Percentiles rank a stretch among this genome's conserved stretches.
Evolutionary conservation across 1,284 basidiomycete species (phyloP).

Genomic region (Schizophyllum commune): DNA sequence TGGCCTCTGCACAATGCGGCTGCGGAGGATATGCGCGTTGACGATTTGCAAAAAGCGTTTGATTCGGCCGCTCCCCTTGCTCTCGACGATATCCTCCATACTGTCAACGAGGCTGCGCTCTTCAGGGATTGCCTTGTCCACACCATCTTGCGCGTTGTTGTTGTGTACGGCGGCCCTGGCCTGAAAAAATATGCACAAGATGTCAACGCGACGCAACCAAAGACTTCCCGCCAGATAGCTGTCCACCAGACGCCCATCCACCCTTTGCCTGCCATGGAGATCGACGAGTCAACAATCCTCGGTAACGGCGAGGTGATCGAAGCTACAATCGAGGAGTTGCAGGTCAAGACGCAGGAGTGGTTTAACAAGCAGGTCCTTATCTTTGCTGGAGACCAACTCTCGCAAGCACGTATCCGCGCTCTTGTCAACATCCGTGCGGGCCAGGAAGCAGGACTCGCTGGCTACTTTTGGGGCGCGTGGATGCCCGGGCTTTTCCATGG

Average conservation of each 20-base stretch:
- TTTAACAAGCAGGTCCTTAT: slow-evolving; percentile 6
- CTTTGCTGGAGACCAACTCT: slow-evolving; percentile 23
- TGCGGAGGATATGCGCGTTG: slow-evolving; percentile 10
- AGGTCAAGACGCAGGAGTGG: slow-evolving; percentile 2
- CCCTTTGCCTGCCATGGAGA: slow-evolving; percentile 14
- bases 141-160: slow-evolving; percentile 18
- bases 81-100: slow-evolving; percentile 12
- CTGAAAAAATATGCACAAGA: slow-evolving; percentile 14
- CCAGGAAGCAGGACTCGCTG: slow-evolving; percentile 16
- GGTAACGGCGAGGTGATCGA: slow-evolving; percentile 23
- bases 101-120: slow-evolving; percentile 13
- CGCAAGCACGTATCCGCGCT: slow-evolving; percentile 17
- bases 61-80: slow-evolving; percentile 3
- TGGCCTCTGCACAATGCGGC: slow-evolving; percentile 12
- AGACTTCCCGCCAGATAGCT: not conserved
- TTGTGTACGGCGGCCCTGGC: slow-evolving; percentile 14
- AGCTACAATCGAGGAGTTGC: slow-evolving; percentile 16
- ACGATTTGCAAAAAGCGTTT: not conserved
- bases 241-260: not conserved
- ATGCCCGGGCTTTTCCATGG: slow-evolving; percentile 25
- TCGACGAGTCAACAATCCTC: slow-evolving; percentile 20
- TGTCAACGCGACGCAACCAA: not conserved
- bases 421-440: slow-evolving; percentile 17
- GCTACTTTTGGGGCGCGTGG: slow-evolving; percentile 13
- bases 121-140: slow-evolving; percentile 14